phyloP scores from a whole-genome alignment of 2,329 filamentous ascomycete species.

The Talaromyces islandicus region DNA sequence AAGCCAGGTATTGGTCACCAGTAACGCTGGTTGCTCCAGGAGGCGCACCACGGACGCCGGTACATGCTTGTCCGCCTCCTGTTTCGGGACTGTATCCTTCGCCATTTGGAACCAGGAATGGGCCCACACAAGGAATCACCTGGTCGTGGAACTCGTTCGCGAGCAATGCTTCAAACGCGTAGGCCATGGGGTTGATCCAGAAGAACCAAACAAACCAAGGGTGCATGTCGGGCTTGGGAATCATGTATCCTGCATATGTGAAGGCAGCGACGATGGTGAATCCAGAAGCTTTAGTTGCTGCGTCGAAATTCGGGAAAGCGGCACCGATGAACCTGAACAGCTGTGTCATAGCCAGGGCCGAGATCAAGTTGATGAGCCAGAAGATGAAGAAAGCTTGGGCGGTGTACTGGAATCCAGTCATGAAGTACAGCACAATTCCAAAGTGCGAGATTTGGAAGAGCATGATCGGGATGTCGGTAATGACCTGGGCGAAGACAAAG shows the following conservation, averaged over 20 bases:
- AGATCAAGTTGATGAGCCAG: constrained; percentile 67
- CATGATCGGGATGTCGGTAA: constrained; percentile 81
- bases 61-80: constrained; percentile 37
- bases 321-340: constrained; percentile 76
- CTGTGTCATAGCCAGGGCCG: constrained; percentile 75
- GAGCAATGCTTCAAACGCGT: constrained; percentile 33
- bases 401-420: constrained; percentile 71
- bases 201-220: constrained; percentile 65
- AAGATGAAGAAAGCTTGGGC: constrained; percentile 80
- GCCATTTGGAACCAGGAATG: constrained; percentile 28
- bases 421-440: constrained; percentile 78
- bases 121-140: constrained; percentile 28
- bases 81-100: constrained; percentile 18
- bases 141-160: constrained; percentile 32
- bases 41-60: constrained; percentile 52
- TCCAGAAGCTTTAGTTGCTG: constrained; percentile 52
- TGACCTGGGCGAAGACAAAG: constrained; percentile 78
- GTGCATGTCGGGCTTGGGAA: constrained; percentile 57
- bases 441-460: constrained; percentile 65
- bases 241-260: constrained; percentile 47
- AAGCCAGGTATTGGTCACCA: constrained; percentile 54
- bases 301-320: constrained; percentile 59
- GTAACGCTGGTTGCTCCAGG: constrained; percentile 45
- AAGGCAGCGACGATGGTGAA: constrained; percentile 40
- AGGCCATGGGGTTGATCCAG: constrained; percentile 35